Evolutionary conservation across 495 filamentous ascomycete genomes (phyloP), one percentile per base, ranked within the genome.

Genomic region (Xanthoparmelia taractica): DNA sequence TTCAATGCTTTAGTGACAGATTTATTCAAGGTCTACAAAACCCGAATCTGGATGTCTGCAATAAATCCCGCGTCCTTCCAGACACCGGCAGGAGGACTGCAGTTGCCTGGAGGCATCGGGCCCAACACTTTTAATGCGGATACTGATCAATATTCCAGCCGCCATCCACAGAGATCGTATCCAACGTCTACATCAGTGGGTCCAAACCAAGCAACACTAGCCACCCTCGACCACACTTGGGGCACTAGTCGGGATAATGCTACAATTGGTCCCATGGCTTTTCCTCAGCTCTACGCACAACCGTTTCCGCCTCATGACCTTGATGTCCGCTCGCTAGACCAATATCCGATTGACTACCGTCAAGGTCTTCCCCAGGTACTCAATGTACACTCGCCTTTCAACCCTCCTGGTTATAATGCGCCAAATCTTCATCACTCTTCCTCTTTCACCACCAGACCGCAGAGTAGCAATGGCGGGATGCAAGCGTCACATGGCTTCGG

Each of bases 11-110:
- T 98, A 23, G 93, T 98, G 63, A 96, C 91, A 0, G 95, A 97
- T 73, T 81, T 98, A 29, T 98, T 97, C 81, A 97, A 97, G 72
- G 92, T 96, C 63, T 98, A 96, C 79, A 98, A 98, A 78, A 96
- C 92, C 25, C 84, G 94, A 60, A 97, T 98, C 71, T 98, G 94
- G 94, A 96, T 98, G 92, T 96, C 92, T 8, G 93, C 94, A 11
- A 95, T 98, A 77, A 98, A 98, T 70, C 95, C 94, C 4, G 94
- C 94, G 10, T 96, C 93, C 2, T 97, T 97, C 73, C 90, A 91
- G n/a, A 92, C 90, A 59, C 89, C 90, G 6, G 79, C 83, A 33
- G 77, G 87, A 56, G 85, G 88, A 36, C 75, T 93, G 38, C 85
- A 87, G 69, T 81, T 83, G 3, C 83, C 86, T 2, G 84, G 81